Evolutionary conservation across 73 alveolate genomes (phyloP), one percentile per base, ranked within the genome.

Genomic region (Diophrys sp.): DNA sequence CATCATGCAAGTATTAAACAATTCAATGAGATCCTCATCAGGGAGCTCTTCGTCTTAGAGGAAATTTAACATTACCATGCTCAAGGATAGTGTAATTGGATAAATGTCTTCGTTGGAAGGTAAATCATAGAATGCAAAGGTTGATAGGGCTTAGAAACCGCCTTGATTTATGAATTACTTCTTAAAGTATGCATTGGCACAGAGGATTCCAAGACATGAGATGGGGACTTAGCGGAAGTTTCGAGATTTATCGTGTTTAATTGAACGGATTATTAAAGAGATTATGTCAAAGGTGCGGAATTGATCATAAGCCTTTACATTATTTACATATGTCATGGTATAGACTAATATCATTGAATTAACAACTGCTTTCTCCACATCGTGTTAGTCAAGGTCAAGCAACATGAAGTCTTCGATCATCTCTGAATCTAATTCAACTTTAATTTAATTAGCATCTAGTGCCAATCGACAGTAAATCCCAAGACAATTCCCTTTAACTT

Each of bases 381-480:
- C 5, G 5, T 44, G 18, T 5, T 44, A 5, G 18, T 44, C 62
- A 11, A 44, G 62, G 5, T 44, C n/a, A 18, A 44, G 62, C 62
- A 44, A 11, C 62, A 44, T 44, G 18, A 44, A 44, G 62, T 44
- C 62, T 18, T 44, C 62, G 62, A 44, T 44, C 62, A 44, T 44
- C 18, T 44, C 62, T 11, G n/a, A 11, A 44, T 44, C 62, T 44
- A 44, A 18, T 18, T 44, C 62, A 44, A 44, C 62, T 44, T 44
- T 44, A 44, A 44, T 5, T 5, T 5, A 44, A 44, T 44, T 44
- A 44, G 62, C 62, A 44, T 70, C 81, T 72, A 26, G 31, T 5
- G 88, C 88, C 2, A 79, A 69, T 72, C 81, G 32, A 14, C 31
- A 29, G 53, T 79, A 79, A 1, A 79, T 56, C 30, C 74, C 54